Percentiles rank a stretch among this genome's conserved stretches.
These are phyloP conservation scores for Coemansia sp. DNA, from an alignment of 192 early-diverging fungal genomes.

Conservation along the genomic window DNA sequence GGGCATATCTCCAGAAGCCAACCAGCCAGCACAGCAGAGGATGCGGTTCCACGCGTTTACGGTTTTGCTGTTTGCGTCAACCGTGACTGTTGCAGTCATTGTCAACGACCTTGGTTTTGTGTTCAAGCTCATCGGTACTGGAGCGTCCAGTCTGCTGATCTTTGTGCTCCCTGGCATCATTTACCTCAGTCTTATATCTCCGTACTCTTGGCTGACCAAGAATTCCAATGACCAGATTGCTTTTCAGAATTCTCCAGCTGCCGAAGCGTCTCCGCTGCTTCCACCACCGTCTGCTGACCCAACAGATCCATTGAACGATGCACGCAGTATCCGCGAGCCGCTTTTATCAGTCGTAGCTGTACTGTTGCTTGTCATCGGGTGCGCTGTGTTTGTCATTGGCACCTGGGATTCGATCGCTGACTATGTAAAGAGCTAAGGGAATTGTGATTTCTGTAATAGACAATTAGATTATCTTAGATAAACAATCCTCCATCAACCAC, in stretches of 20 bases:
- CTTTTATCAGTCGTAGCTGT: conserved; percentile 17
- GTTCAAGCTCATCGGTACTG: conserved; percentile 52
- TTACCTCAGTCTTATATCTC: conserved; percentile 39
- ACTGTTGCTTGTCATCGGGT: conserved; percentile 26
- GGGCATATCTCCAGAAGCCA: conserved; percentile 17
- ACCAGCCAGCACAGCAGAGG: background rate
- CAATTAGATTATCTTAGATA: conserved; percentile 5
- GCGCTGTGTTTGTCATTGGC: conserved; percentile 40
- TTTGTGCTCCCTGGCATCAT: conserved; percentile 47
- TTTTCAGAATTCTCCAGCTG: background rate
- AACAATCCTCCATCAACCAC: conserved; percentile 49
- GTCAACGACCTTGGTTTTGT: conserved; percentile 51
- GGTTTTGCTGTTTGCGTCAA: conserved; percentile 31
- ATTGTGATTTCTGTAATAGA: background rate
- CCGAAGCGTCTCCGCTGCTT: conserved; percentile 1
- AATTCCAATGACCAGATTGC: background rate
- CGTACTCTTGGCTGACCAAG: conserved; percentile 19
- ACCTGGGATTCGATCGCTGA: conserved; percentile 39
- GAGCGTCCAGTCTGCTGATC: conserved; percentile 40
- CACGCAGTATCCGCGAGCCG: conserved; percentile 24
- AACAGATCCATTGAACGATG: conserved; percentile 7
- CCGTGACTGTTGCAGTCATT: conserved; percentile 27
- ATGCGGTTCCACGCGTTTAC: conserved; percentile 18
- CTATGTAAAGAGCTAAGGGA: conserved; percentile 10
- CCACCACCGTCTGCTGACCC: background rate